Conservation (phyloP, 2,329 filamentous ascomycete species). For the Neofusicoccum umdonicola region DNA sequence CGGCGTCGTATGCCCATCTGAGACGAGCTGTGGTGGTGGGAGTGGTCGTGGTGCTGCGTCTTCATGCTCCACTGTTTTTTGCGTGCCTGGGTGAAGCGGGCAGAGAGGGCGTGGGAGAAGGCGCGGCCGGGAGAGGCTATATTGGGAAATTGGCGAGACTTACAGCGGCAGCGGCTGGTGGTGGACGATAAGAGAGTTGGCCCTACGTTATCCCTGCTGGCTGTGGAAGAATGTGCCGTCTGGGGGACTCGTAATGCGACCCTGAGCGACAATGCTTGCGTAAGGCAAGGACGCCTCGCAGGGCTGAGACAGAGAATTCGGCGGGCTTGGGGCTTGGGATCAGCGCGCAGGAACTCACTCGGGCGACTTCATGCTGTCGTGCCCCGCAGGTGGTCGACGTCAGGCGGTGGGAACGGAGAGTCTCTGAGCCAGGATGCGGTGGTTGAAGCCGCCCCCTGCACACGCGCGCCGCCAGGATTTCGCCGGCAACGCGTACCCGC, state of each 20-base stretch:
- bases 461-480: neutral
- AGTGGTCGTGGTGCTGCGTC: neutral
- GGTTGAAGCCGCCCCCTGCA: constrained; percentile 1
- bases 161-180: constrained; percentile 1
- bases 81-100: neutral
- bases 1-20: constrained; percentile 13
- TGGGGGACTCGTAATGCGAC: constrained; percentile 8
- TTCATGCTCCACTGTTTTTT: constrained; percentile 10
- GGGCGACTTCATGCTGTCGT: neutral
- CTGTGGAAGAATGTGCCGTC: constrained; percentile 6
- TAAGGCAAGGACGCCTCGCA: constrained; percentile 6
- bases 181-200: constrained; percentile 9
- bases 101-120: neutral
- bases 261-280: constrained; percentile 5
- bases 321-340: neutral
- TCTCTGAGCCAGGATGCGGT: neutral
- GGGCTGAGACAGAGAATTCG: constrained; percentile 2
- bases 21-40: neutral
- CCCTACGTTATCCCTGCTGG: constrained; percentile 13
- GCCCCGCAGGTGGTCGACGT: constrained; percentile 11
- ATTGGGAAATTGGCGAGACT: constrained; percentile 8
- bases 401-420: constrained; percentile 11
- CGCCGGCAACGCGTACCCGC: constrained; percentile 3
- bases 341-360: neutral
- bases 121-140: neutral